Evolutionary conservation across 768 basidiomycete species (phyloP).

Genomic region (Termitomyces eurrhizus): DNA sequence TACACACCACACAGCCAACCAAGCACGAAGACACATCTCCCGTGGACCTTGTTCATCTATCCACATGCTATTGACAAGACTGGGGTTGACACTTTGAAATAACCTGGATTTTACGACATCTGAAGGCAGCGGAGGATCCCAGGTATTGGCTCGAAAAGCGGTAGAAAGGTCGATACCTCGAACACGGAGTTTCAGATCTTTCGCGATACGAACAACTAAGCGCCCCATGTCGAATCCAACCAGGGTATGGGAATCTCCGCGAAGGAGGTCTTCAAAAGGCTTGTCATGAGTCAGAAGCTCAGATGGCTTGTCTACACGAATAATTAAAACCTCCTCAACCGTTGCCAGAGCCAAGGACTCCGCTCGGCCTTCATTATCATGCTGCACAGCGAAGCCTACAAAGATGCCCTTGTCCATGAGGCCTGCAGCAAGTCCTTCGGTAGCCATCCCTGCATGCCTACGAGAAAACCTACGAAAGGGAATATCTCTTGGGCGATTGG

Average conservation of each 20-base stretch:
- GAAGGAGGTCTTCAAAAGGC: constrained; percentile 16
- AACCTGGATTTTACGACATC: constrained; percentile 22
- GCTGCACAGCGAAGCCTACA: constrained; percentile 12
- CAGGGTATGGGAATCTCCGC: constrained; percentile 15
- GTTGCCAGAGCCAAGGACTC: constrained; percentile 15
- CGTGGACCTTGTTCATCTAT: constrained; percentile 16
- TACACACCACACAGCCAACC: constrained; percentile 33
- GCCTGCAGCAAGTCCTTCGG: not conserved
- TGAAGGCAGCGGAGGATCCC: constrained; percentile 21
- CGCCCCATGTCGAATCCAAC: constrained; percentile 35
- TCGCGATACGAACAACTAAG: constrained; percentile 27
- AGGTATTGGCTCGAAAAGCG: constrained; percentile 16
- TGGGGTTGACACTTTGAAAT: constrained; percentile 6
- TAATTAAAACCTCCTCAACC: constrained; percentile 6
- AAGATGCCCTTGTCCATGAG: not conserved
- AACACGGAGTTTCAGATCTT: constrained; percentile 23
- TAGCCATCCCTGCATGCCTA: constrained; percentile 12
- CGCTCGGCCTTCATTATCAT: not conserved
- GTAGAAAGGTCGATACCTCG: constrained; percentile 36
- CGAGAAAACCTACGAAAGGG: constrained; percentile 7
- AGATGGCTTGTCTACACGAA: constrained; percentile 3
- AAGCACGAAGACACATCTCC: constrained; percentile 33
- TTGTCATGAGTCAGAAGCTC: constrained; percentile 10
- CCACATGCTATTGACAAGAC: constrained; percentile 28
- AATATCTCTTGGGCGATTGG: constrained; percentile 1